phyloP scores from a whole-genome alignment of 1,139 yeast species.

The Sugiyamaella castrensis region DNA sequence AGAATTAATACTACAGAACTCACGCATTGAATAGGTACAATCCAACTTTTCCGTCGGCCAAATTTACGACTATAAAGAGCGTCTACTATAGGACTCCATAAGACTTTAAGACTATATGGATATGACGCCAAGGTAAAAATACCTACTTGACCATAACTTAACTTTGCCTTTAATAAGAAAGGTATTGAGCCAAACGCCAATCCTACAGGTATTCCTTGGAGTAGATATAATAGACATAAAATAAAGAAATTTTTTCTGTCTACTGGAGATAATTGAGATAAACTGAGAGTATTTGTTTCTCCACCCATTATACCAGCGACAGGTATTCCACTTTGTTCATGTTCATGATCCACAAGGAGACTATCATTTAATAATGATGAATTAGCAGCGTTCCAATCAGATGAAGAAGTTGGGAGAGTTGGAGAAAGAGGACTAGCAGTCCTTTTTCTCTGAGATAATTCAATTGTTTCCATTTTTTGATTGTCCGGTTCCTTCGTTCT shows the following conservation, averaged over 20 bases:
- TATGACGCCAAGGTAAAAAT: constrained; percentile 87
- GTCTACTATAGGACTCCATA: constrained; percentile 97
- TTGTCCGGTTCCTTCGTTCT: too few species aligned
- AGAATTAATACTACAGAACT: constrained; percentile 66
- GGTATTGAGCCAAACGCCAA: constrained; percentile 96
- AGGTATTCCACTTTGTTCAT: background rate
- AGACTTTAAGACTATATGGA: constrained; percentile 84
- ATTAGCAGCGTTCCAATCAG: constrained; percentile 6
- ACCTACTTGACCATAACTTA: constrained; percentile 89
- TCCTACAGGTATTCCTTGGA: constrained; percentile 96
- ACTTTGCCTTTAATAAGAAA: constrained; percentile 73
- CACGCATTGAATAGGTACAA: constrained; percentile 80
- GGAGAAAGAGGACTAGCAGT: constrained; percentile 18
- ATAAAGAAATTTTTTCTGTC: constrained; percentile 64
- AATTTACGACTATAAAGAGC: constrained; percentile 63
- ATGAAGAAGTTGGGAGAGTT: constrained; percentile 10
- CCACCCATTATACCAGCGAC: background rate
- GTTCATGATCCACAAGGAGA: constrained; percentile 6
- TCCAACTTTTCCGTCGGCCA: constrained; percentile 93
- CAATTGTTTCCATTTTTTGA: constrained; percentile 15
- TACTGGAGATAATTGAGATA: constrained; percentile 28
- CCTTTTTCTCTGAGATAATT: constrained; percentile 24
- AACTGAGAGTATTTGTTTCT: constrained; percentile 12
- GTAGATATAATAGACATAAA: constrained; percentile 66
- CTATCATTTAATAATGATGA: constrained; percentile 1